These are phyloP conservation scores for Carallia brachiata DNA, from an alignment of 345 rosid genomes.

Conservation along the genomic window DNA sequence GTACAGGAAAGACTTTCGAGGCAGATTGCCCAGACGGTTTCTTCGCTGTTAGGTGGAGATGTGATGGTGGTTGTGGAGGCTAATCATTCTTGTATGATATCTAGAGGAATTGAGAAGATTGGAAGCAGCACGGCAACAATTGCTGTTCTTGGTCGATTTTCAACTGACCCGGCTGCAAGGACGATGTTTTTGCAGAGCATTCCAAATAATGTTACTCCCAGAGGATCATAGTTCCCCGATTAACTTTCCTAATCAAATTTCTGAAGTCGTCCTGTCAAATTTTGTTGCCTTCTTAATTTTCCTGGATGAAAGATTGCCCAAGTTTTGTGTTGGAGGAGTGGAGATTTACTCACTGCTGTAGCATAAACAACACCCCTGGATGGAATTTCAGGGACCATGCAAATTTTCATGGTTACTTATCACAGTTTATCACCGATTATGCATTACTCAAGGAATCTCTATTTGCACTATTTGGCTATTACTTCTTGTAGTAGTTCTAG, in stretches of 20 bases:
- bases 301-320: too few species aligned
- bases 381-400: not conserved
- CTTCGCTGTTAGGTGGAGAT: slow-evolving; percentile 69
- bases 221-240: slow-evolving; percentile 14
- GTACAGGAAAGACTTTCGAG: slow-evolving; percentile 92
- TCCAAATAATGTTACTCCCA: slow-evolving; percentile 30
- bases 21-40: slow-evolving; percentile 82
- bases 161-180: slow-evolving; percentile 55
- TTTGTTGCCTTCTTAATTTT: too few species aligned
- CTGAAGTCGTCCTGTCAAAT: not conserved
- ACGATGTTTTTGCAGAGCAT: slow-evolving; percentile 57
- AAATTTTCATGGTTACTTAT: not conserved
- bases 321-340: too few species aligned
- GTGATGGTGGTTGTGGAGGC: slow-evolving; percentile 92
- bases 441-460: not conserved
- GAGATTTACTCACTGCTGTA: not conserved
- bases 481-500: too few species aligned
- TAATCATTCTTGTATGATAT: slow-evolving; percentile 84
- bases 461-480: too few species aligned
- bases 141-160: slow-evolving; percentile 78
- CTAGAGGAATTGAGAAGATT: slow-evolving; percentile 88
- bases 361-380: not conserved
- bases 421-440: not conserved
- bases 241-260: not conserved
- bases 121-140: slow-evolving; percentile 88